Conservation (phyloP, 2,329 filamentous ascomycete genomes). For the Colletotrichum caudatum region DNA sequence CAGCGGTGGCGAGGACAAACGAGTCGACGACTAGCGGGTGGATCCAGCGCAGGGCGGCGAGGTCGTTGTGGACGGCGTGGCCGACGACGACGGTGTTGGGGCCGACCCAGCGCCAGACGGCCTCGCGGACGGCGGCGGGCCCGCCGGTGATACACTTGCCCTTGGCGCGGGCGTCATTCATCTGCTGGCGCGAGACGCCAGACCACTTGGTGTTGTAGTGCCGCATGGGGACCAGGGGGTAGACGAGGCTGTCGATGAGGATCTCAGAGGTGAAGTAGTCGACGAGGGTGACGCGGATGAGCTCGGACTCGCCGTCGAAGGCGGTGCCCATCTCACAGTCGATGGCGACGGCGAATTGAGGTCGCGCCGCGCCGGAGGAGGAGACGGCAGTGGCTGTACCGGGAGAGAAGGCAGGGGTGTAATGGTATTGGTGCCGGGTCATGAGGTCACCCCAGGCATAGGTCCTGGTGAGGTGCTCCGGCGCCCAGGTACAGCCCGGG, state of each 20-base stretch:
- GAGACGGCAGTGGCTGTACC: not conserved
- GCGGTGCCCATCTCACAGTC: slow-evolving; percentile 69
- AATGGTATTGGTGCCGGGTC: slow-evolving; percentile 30
- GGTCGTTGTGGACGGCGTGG: slow-evolving; percentile 58
- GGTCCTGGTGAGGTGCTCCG: slow-evolving; percentile 45
- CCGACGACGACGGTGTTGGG: slow-evolving; percentile 62
- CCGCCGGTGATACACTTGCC: slow-evolving; percentile 55
- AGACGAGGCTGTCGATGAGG: slow-evolving; percentile 64
- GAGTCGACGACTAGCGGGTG: slow-evolving; percentile 61
- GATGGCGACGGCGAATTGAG: slow-evolving; percentile 55
- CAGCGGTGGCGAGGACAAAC: slow-evolving; percentile 49
- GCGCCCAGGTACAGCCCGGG: slow-evolving; percentile 45
- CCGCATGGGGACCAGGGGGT: slow-evolving; percentile 57
- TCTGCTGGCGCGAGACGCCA: slow-evolving; percentile 57
- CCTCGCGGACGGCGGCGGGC: slow-evolving; percentile 54
- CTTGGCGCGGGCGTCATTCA: slow-evolving; percentile 52
- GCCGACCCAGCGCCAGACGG: slow-evolving; percentile 58
- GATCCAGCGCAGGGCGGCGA: slow-evolving; percentile 61
- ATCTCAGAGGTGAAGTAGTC: slow-evolving; percentile 63
- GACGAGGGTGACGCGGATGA: slow-evolving; percentile 64
- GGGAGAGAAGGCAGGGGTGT: slow-evolving; percentile 16
- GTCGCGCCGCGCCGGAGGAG: not conserved
- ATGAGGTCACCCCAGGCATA: slow-evolving; percentile 46
- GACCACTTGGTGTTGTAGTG: slow-evolving; percentile 65
- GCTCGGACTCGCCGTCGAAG: slow-evolving; percentile 57